Base-by-base conservation (phyloP, 768 basidiomycete genomes). In the Mycena filopes region DNA sequence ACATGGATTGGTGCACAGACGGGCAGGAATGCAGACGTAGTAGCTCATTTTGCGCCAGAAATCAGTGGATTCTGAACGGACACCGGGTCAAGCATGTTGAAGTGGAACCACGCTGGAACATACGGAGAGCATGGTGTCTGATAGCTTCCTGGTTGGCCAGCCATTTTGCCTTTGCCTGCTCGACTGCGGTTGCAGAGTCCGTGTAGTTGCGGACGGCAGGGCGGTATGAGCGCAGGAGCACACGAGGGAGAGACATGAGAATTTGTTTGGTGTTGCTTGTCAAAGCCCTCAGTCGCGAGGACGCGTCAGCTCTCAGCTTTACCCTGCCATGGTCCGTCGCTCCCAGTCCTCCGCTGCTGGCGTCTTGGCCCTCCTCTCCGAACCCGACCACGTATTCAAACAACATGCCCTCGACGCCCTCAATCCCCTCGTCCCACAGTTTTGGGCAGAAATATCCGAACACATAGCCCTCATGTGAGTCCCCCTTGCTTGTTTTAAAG, bases 361-460 rank as follows among this genome's bases (percentile, higher is more conserved):
- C 69, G 92, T 95, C 29, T 89, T 99, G 70, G 94, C 95, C 28
- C 84, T 99, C 36, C 88, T 99, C 18, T 87, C 90, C 42, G 98
- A 99, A 78, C 92, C 92, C 57, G 93, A 96, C 69, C 84, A 89
- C 28, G 81, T 91, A 43, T 91, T 99, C 76, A 94, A 96, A 74
- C 89, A 94, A 72, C 93, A 98, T 83, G 98, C 98, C 25, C 88
- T 99, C 71, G 87, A 87, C 53, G 86, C 90, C 47, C 84, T 99
- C 56, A 92, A 89, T 73, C 81, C 87, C 18, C 86, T 98, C 47
- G 95, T 99, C 9, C 89, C 96, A 41, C 91, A 93, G 72, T 99
- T 98, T 79, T 99, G 98, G 98, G 92, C 97, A 49, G 98, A 99
- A 84, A 97, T 99, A 73, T 96, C 95, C 71, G 98, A 99, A 78